Evolutionary conservation across 1,284 basidiomycete genomes (phyloP), one percentile per base, ranked within the genome.

Genomic region (Trametes sp.): DNA sequence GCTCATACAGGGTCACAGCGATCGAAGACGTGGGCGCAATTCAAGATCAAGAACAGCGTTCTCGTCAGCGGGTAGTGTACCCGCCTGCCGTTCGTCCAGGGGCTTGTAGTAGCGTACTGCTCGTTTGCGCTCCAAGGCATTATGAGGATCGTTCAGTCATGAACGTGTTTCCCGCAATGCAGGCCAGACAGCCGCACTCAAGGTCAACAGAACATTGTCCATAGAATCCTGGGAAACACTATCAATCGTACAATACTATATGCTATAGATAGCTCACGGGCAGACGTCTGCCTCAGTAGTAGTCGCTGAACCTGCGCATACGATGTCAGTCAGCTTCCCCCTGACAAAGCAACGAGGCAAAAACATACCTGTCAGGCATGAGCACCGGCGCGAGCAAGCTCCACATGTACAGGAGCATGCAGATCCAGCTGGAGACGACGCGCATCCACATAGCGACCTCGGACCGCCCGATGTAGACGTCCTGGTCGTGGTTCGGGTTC

Each of bases 401-500:
- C 96, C 95, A 98, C 35, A 87, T 85, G 75, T 98, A 98, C 52
- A 98, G 80, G 45, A 88, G 72, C 78, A 96, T 92, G 77, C 95
- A 98, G 35, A 96, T 84, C 96, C 96, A 99, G 70, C 93, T 93
- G 51, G 94, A 96, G 36, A 98, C 92, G 49, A 98, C 86, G 6
- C 98, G 84, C 94, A 98, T 98, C 97, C 98, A 99, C 97, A 99
- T 99, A 3, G 97, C 95, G 5, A 94, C 92, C 73, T 96, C 93
- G 11, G 95, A 97, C 51, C 95, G 88, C 24, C 97, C 97, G 61
- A 99, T 98, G 77, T 94, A 96, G 36, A 98, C 95, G 70, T 97
- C 92, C 36, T 87, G 83, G 57, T 85, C 84, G 41, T 83, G 82
- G 65, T 86, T 82, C 19, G 74, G 45, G 51, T 77, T 73, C 41